These are phyloP conservation scores for Ogataea parapolymorpha DNA, from an alignment of 805 yeast genomes.

Conservation along the genomic window DNA sequence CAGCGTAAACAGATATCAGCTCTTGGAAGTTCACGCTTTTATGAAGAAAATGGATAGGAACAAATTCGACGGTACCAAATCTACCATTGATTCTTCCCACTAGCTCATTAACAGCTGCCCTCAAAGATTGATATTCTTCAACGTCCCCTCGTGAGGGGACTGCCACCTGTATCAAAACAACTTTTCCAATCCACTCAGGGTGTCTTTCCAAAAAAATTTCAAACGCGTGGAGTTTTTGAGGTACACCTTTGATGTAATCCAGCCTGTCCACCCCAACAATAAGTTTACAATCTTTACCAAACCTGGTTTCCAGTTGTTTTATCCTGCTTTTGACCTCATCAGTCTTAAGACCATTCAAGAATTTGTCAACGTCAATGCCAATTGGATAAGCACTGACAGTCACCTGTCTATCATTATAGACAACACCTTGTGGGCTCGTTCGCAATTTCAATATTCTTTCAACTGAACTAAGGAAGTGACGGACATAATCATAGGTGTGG, in stretches of 20 bases:
- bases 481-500: conserved; percentile 98
- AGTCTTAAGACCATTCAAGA: conserved; percentile 70
- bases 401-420: conserved; percentile 70
- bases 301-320: conserved; percentile 51
- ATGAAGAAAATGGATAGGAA: conserved; percentile 96
- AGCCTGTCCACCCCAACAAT: conserved; percentile 96
- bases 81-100: conserved; percentile 96
- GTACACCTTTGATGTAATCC: conserved; percentile 97
- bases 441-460: conserved; percentile 76
- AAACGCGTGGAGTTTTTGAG: conserved; percentile 94
- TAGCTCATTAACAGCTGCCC: conserved; percentile 92
- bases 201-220: conserved; percentile 88
- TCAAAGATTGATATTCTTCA: conserved; percentile 90
- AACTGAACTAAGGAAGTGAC: conserved; percentile 91
- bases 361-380: conserved; percentile 94
- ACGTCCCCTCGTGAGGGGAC: conserved; percentile 98
- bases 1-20: conserved; percentile 78
- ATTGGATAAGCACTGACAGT: conserved; percentile 97
- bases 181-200: conserved; percentile 98
- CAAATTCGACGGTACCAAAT: conserved; percentile 95
- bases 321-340: conserved; percentile 65
- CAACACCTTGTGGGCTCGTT: conserved; percentile 89
- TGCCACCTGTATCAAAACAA: conserved; percentile 91
- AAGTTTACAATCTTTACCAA: conserved; percentile 73
- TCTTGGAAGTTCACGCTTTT: conserved; percentile 88